phyloP scores from a whole-genome alignment of 2,329 filamentous ascomycete genomes.

The Fusarium verrucosum region DNA sequence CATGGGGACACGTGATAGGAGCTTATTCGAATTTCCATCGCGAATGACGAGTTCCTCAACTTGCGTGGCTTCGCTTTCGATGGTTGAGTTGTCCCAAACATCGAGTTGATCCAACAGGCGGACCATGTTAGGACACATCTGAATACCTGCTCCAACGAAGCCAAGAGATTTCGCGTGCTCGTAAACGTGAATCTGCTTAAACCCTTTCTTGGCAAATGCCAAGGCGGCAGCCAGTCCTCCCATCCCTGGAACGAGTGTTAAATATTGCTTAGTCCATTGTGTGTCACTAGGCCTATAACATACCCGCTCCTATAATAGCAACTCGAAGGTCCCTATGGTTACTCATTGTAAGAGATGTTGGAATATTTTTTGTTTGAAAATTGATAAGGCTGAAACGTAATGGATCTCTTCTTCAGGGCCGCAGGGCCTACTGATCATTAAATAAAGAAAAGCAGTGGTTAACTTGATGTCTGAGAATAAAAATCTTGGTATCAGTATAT shows the following conservation, averaged over 20 bases:
- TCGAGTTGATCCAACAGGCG: conserved; percentile 18
- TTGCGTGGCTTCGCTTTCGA: conserved; percentile 4
- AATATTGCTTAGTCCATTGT: background rate
- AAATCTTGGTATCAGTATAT: background rate
- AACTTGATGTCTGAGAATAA: no score
- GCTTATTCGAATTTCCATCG: background rate
- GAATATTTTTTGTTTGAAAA: no score
- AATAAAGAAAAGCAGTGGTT: no score
- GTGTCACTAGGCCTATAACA: background rate
- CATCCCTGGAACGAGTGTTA: conserved; percentile 6
- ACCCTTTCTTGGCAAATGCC: conserved; percentile 25
- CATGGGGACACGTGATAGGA: background rate
- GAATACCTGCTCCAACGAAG: conserved; percentile 29
- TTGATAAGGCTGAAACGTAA: no score
- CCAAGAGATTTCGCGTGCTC: conserved; percentile 22
- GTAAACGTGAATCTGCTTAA: conserved; percentile 23
- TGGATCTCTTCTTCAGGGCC: no score
- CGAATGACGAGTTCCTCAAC: conserved; percentile 10
- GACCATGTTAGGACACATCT: conserved; percentile 28
- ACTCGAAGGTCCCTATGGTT: background rate
- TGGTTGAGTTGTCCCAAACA: conserved; percentile 12
- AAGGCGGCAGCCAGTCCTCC: conserved; percentile 22
- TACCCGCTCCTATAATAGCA: conserved; percentile 22
- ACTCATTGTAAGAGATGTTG: no score
- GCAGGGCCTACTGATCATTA: no score